Evolutionary conservation across 441 rosid species (phyloP), one percentile per base, ranked within the genome.

Genomic region (Euphorbia schlechtendalii): DNA sequence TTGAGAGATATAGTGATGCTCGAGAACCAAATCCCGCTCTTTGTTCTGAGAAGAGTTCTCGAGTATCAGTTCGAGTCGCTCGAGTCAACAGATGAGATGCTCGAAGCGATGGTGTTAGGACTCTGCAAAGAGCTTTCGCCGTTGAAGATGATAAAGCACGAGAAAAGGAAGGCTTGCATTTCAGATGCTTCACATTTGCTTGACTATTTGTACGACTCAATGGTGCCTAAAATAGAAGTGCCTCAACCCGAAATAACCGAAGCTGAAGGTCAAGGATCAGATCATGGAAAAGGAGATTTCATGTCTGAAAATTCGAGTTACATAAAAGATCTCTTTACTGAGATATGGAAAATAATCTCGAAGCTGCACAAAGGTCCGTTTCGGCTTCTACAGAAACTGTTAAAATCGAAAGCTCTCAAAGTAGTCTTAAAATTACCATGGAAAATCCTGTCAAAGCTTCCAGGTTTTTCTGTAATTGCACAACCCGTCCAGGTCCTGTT

Each of bases 11-110:
- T 88, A n/a, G 71, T 85, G 78, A 88, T 88, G 96, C 70, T 86
- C 0, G 96, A 86, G 77, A 90, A 90, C 68, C 96, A 88, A 74
- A 81, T 90, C 60, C 97, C 96, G 0, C 46, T 88, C 5, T 85
- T 90, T 18, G 78, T 88, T 3, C 30, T 85, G 60, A 67, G 77
- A 53, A 84, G 75, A 62, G 69, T 83, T 43, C 55, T 86, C 0
- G 90, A 90, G 41, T 45, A 72, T 60, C 87, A 79, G 46, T 66
- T 63, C 14, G 38, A 73, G 0, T 78, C 88, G 0, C 6, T 15
- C 0, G 85, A 82, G 51, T 49, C 61, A 45, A 80, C 85, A 2
- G 85, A 88, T 15, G 72, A 72, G 10, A 22, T 66, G 18, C 66
- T 84, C 46, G 9, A 56, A 58, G 66, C 77, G 1, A 81, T 80